phyloP scores from a whole-genome alignment of 495 filamentous ascomycete species.

The Xylaria telfairii region DNA sequence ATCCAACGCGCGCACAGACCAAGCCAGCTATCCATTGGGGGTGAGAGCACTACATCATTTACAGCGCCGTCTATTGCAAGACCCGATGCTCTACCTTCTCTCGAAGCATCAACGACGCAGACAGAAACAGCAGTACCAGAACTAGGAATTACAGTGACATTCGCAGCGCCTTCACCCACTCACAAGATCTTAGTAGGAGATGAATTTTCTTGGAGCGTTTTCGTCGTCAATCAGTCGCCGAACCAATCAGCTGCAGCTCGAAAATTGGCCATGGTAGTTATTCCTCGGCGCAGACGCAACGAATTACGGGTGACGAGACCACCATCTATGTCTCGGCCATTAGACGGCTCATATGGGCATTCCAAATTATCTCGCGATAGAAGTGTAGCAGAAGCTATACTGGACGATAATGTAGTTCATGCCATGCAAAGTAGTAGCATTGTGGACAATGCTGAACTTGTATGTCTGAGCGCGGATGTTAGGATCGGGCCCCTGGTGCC shows the following conservation, averaged over 20 bases:
- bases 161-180: slow-evolving; percentile 60
- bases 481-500: slow-evolving; percentile 79
- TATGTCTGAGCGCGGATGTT: slow-evolving; percentile 84
- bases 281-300: slow-evolving; percentile 76
- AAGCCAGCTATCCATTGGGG: slow-evolving; percentile 62
- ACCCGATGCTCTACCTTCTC: slow-evolving; percentile 60
- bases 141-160: slow-evolving; percentile 77
- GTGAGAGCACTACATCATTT: slow-evolving; percentile 50
- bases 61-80: slow-evolving; percentile 54
- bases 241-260: slow-evolving; percentile 54
- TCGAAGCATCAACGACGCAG: slow-evolving; percentile 54
- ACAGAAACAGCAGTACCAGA: slow-evolving; percentile 57
- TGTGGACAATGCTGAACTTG: slow-evolving; percentile 74
- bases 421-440: slow-evolving; percentile 77
- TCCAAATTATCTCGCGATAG: slow-evolving; percentile 31
- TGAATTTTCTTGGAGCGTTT: slow-evolving; percentile 83
- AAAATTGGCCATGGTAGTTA: slow-evolving; percentile 79
- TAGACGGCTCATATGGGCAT: slow-evolving; percentile 27
- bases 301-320: slow-evolving; percentile 66
- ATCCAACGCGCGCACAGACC: slow-evolving; percentile 71
- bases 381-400: slow-evolving; percentile 73
- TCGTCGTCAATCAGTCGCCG: slow-evolving; percentile 79
- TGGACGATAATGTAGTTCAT: slow-evolving; percentile 85
- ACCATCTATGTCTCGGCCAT: slow-evolving; percentile 48
- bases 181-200: slow-evolving; percentile 66